Evolutionary conservation across 768 basidiomycete species (phyloP).

Genomic region (Suillus discolor): DNA sequence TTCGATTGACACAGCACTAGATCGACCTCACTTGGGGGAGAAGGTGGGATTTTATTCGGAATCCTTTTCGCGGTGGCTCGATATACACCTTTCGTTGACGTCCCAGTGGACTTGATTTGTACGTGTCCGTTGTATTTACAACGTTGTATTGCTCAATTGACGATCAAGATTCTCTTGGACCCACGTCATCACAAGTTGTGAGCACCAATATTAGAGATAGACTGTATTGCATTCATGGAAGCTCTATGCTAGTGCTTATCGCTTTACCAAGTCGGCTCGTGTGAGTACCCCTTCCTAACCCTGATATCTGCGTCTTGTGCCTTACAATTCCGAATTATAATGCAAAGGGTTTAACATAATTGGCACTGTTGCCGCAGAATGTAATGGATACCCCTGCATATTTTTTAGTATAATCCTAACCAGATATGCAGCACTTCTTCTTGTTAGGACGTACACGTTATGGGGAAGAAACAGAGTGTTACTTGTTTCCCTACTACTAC

Average conservation of each 20-base stretch:
- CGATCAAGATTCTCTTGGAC: neutral
- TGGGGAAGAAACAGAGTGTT: constrained; percentile 1
- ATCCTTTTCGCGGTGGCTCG: neutral
- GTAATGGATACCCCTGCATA: neutral
- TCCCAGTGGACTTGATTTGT: constrained; percentile 1
- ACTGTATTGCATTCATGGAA: neutral
- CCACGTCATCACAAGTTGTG: neutral
- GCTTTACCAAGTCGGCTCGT: neutral
- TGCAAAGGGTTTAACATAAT: neutral
- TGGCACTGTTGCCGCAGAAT: neutral
- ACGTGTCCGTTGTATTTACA: neutral
- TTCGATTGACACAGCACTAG: neutral
- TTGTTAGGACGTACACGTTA: constrained; percentile 1
- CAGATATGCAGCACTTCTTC: neutral
- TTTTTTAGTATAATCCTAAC: neutral
- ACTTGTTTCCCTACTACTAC: neutral
- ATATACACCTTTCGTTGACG: neutral
- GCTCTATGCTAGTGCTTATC: neutral
- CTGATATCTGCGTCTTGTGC: neutral
- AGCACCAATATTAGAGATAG: neutral
- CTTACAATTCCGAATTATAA: neutral
- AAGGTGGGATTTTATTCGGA: neutral
- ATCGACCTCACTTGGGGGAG: constrained; percentile 3
- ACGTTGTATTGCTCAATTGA: neutral
- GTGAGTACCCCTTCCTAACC: neutral